phyloP scores from a whole-genome alignment of 202 grass and related monocot species.

The Carex arenaria region DNA sequence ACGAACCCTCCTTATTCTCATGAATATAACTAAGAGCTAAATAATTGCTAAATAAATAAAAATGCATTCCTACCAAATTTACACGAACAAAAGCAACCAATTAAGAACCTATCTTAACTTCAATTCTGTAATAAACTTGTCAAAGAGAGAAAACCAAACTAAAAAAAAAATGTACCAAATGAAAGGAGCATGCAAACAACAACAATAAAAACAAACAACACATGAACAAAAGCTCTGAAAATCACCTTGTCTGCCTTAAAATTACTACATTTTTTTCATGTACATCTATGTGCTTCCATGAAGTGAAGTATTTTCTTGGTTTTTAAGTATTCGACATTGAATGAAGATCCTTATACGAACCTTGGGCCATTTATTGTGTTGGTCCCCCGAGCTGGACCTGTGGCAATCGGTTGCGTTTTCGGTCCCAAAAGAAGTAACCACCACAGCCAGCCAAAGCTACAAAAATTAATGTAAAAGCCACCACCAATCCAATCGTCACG shows the following conservation, averaged over 20 bases:
- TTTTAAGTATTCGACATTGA: background rate
- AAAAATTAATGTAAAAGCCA: conserved; percentile 25
- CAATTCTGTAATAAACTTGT: background rate
- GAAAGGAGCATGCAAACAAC: background rate
- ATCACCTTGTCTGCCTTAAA: background rate
- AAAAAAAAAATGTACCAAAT: background rate
- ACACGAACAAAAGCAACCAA: background rate
- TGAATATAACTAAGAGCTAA: background rate
- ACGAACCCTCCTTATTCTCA: background rate
- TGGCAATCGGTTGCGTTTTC: conserved; percentile 2
- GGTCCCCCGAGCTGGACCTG: background rate
- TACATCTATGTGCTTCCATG: background rate
- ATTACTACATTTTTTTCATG: background rate
- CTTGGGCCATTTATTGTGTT: conserved; percentile 17
- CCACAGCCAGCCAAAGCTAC: conserved; percentile 24
- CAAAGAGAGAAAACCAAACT: background rate
- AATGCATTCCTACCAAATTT: background rate
- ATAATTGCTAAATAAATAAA: background rate
- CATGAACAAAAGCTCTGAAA: conserved; percentile 7
- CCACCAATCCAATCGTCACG: conserved; percentile 16
- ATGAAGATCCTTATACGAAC: background rate
- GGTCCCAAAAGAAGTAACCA: conserved; percentile 8
- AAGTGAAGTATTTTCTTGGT: background rate
- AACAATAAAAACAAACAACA: background rate
- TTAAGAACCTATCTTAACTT: background rate